Percentiles rank a stretch among this genome's conserved stretches.
phyloP scores from a whole-genome alignment of 1,284 basidiomycete species.

The Sporisorium iseilematis-ciliati region DNA sequence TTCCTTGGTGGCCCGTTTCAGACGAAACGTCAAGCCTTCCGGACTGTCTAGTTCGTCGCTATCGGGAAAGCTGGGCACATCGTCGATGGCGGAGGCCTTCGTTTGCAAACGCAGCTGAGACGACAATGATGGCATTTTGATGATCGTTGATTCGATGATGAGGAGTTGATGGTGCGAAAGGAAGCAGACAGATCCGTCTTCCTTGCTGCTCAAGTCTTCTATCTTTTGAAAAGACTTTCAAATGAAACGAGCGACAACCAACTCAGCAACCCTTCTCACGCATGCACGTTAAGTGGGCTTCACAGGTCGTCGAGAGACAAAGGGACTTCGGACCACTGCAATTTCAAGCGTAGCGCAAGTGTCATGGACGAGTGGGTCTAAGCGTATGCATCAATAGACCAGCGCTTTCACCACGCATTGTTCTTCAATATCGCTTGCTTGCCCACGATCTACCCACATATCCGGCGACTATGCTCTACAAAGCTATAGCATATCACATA shows the following conservation, averaged over 20 bases:
- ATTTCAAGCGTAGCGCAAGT: neutral
- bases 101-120: constrained; percentile 8
- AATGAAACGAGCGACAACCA: neutral
- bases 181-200: neutral
- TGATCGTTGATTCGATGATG: neutral
- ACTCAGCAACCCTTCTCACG: neutral
- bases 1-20: neutral
- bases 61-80: constrained; percentile 8
- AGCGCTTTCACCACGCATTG: neutral
- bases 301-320: neutral
- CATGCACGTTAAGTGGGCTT: neutral
- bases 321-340: neutral
- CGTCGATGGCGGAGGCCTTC: constrained; percentile 18
- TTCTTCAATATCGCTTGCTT: neutral
- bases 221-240: neutral
- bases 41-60: neutral
- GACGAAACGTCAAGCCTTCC: constrained; percentile 17
- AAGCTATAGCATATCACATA: neutral
- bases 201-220: neutral
- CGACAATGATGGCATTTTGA: neutral
- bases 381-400: constrained; percentile 12
- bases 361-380: constrained; percentile 7
- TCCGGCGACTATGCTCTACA: neutral
- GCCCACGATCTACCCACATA: neutral
- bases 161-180: neutral